Evolutionary conservation across 257 asterid genomes (phyloP), one percentile per base, ranked within the genome.

Genomic region (Mentha longifolia): DNA sequence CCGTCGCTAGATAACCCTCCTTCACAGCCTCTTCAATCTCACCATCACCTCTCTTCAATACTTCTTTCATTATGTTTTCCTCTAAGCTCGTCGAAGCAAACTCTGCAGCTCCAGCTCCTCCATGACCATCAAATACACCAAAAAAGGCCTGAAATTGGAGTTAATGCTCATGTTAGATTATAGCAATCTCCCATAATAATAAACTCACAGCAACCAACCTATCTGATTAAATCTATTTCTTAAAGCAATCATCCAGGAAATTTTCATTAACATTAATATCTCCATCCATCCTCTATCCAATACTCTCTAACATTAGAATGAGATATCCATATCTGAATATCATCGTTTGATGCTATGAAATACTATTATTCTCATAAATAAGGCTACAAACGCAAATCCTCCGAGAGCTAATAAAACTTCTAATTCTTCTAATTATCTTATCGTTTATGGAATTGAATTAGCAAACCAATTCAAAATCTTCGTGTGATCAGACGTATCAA

Each of bases 101-200:
- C 61, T 88, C 96, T 31, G 95, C 91, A 14, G 88, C 95, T 58
- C 75, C 81, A 65, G 80, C 75, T 65, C 96, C 97, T 15, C 96
- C 96, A 61, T 91, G 96, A 39, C 96, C 96, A 78, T 89, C 97
- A 72, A 85, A 91, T 64, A 91, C 86, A 60, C 95, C 88, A 55
- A 91, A 91, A n/a, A 87, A 83, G 3, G 96, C 97, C 97, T 91
- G 82, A 62, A 85, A 77, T 55, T 51, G 19, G 39, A 62, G 62
- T 49, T 47, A 39, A 42, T 11, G 46, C 45, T 4, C 22, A 10
- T 14, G 17, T 67, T 68, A 77, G 61, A 51, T 42, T n/a, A 7
- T 43, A 30, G 10, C 33, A n/a, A 41, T 58, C 39, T 14, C 10
- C 11, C 19, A 2, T 0, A 76, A 31, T 16, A 5, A 10, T 13